Evolutionary conservation across 768 basidiomycete species (phyloP).

Genomic region (button mushroom (Agaricus bisporus)): DNA sequence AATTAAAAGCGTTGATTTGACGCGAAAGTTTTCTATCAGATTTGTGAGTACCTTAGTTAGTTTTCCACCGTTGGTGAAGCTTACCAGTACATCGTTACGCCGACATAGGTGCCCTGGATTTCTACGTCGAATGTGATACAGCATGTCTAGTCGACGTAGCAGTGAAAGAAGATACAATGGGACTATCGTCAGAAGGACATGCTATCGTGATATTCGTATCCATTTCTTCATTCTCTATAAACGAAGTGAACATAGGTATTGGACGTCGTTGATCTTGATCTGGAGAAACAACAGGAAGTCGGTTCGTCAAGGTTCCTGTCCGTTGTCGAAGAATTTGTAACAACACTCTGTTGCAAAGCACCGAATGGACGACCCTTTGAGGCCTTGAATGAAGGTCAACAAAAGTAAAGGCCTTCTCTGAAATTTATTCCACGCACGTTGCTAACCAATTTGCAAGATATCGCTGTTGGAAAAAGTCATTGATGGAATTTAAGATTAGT

Average conservation of each 20-base stretch:
- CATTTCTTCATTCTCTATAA: conserved; percentile 15
- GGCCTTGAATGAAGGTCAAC: conserved; percentile 18
- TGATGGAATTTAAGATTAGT: background rate
- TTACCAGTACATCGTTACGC: background rate
- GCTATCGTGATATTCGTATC: conserved; percentile 17
- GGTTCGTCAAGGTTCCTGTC: conserved; percentile 14
- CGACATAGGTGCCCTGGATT: too few relatives aligned
- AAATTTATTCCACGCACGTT: conserved; percentile 23
- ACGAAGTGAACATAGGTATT: conserved; percentile 17
- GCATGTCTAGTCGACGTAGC: background rate
- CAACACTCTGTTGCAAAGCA: conserved; percentile 35
- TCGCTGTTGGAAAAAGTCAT: conserved; percentile 14
- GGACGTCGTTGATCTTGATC: background rate
- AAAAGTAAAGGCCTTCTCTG: background rate
- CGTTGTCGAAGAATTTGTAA: conserved; percentile 31
- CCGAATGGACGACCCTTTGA: conserved; percentile 38
- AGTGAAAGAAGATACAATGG: background rate
- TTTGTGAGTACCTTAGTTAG: too few relatives aligned
- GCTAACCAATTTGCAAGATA: conserved; percentile 36
- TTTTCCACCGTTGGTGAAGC: too few relatives aligned
- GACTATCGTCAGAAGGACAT: conserved; percentile 9
- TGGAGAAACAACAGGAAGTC: background rate
- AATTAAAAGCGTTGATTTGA: too few relatives aligned
- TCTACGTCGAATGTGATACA: background rate
- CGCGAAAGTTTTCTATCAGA: too few relatives aligned